These are phyloP conservation scores for Emydomyces testavorans DNA, from an alignment of 2,329 filamentous ascomycete genomes.

Conservation along the genomic window DNA sequence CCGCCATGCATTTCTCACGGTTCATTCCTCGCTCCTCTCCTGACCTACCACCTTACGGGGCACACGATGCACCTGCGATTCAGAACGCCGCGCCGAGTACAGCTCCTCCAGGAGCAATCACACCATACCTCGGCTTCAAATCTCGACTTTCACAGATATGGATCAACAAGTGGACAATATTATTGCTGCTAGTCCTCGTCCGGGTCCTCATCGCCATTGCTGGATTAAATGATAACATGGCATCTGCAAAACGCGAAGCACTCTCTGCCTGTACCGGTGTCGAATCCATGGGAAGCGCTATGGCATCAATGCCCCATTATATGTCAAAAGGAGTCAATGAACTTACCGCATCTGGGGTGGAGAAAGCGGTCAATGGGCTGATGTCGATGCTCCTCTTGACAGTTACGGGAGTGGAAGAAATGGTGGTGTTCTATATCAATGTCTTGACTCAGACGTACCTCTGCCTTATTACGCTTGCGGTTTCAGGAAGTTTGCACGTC, in stretches of 20 bases:
- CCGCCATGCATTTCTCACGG: constrained; percentile 26
- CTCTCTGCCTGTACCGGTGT: constrained; percentile 83
- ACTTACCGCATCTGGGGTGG: constrained; percentile 66
- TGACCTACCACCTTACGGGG: constrained; percentile 31
- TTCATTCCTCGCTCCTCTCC: constrained; percentile 16
- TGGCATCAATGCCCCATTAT: constrained; percentile 98
- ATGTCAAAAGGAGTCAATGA: constrained; percentile 81
- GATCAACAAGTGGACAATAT: constrained; percentile 94
- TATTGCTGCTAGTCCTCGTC: constrained; percentile 73
- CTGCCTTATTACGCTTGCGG: constrained; percentile 74
- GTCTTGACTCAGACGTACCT: constrained; percentile 82
- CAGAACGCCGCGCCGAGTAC: constrained; percentile 42
- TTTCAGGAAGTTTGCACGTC: constrained; percentile 66
- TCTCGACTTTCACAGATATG: constrained; percentile 88
- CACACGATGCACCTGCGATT: constrained; percentile 25
- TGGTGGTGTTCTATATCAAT: constrained; percentile 86
- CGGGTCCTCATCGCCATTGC: constrained; percentile 66
- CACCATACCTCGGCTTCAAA: constrained; percentile 82
- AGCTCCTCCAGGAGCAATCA: constrained; percentile 57
- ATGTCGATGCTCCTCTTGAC: constrained; percentile 67
- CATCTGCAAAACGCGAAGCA: constrained; percentile 65
- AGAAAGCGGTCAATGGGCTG: constrained; percentile 66
- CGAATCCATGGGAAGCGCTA: constrained; percentile 81
- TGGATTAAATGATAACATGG: constrained; percentile 61
- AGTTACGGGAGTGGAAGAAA: constrained; percentile 70